Evolutionary conservation across 257 asterid genomes (phyloP), one percentile per base, ranked within the genome.

Genomic region (Solanum verrucosum): DNA sequence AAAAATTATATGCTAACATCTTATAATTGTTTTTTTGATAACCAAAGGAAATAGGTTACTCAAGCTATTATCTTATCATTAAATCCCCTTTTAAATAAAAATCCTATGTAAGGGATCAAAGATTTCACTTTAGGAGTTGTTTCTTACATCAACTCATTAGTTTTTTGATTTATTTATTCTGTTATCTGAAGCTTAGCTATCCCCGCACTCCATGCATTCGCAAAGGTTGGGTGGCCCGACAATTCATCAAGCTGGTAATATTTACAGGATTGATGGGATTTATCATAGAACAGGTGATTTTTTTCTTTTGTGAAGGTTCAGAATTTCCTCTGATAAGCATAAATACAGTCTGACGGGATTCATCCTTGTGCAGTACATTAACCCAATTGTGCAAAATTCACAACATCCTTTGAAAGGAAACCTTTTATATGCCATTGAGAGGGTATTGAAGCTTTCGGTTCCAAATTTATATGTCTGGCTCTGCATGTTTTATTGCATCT

Each of bases 401-500:
- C 97, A 95, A 88, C 99, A 97, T 92, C 99, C 99, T 60, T 88
- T 97, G 93, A 95, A 96, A 92, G 99, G 98, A 85, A 88, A 95
- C 89, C 92, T 96, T 90, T 91, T 97, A 87, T 93, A 96, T 88
- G 99, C 98, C 87, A 72, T 94, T 52, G 99, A 97, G 94, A 95
- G 99, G 95, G 93, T 97, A 90, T 92, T 97, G 96, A 97, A 97
- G 98, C 99, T 97, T 87, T 97, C 99, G 21, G 95, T 97, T 87
- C 99, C 98, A 73, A 97, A 93, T 90, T 91, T 97, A 92, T 97
- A 97, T 25, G 99, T 97, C 91, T 97, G 99, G 99, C 98, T 97
- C 92, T 96, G 99, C 96, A 94, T 96, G 98, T 96, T 97, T 89
- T 97, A 97, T 87, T 93, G 99, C 89, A 90, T 94, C 90, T 97